A percentile compares a stretch with the other conserved stretches of the same genome.
Conservation (phyloP, 139 green algal species). For the Auxenochlorella pyrenoidosa region DNA sequence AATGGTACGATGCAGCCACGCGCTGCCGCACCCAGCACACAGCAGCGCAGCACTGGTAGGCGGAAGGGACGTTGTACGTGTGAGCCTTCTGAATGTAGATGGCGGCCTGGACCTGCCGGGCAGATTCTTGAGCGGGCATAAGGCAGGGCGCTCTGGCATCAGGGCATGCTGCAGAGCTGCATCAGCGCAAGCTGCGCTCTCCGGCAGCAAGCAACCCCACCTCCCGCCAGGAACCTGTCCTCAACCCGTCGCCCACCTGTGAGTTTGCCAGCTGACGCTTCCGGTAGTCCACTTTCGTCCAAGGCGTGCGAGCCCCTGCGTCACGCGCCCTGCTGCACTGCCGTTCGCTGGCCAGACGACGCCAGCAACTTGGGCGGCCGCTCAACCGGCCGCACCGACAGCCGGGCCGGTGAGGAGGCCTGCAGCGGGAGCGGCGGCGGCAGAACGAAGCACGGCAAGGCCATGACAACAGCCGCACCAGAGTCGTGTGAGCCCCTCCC, state of each 20-base stretch:
- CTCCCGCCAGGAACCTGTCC: too few relatives aligned
- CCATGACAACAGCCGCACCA: too few relatives aligned
- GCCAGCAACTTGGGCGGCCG: too few relatives aligned
- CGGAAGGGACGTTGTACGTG: neutral
- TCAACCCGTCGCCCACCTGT: neutral
- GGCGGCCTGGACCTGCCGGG: neutral
- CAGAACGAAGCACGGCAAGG: too few relatives aligned
- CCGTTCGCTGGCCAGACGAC: too few relatives aligned
- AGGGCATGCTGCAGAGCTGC: neutral
- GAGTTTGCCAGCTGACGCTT: neutral
- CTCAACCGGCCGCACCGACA: too few relatives aligned
- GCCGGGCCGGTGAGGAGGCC: too few relatives aligned
- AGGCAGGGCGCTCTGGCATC: neutral
- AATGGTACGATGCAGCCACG: neutral
- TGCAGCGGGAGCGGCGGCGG: too few relatives aligned
- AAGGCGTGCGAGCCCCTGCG: too few relatives aligned
- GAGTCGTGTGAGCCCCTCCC: too few relatives aligned
- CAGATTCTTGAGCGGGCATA: neutral
- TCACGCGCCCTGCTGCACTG: too few relatives aligned
- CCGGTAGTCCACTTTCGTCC: neutral
- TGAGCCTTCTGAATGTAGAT: neutral
- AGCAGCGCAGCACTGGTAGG: neutral
- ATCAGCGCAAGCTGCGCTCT: too few relatives aligned
- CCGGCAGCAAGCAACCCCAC: neutral
- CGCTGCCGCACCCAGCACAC: neutral